Evolutionary conservation across 768 basidiomycete genomes (phyloP), one percentile per base, ranked within the genome.

Genomic region (Tulasnella calospora): DNA sequence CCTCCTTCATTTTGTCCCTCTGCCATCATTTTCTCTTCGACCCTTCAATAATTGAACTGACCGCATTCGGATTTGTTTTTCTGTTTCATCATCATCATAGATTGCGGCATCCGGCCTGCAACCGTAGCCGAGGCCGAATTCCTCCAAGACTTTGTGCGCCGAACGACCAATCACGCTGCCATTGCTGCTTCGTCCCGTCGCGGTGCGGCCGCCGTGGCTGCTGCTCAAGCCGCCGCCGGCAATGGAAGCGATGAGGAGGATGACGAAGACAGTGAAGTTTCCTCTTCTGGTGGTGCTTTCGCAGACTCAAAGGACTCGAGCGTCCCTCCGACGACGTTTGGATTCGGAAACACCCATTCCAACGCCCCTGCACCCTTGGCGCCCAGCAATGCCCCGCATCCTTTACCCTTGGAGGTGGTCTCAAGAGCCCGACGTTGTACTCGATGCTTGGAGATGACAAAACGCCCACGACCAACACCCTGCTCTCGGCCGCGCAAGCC

Each of bases 41-140:
- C 61, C 61, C 61, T 67, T 13, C 4, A 55, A 35, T 57, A 67
- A 69, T 36, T 36, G 17, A 10, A 40, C 70, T 69, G 27, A 44
- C 38, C 44, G n/a, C 35, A 15, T 73, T 73, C 57, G 27, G 21
- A 17, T 46, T 55, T 44, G n/a, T 44, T 36, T 36, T 76, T 76
- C 57, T 23, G 79, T 36, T 78, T 51, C 80, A 80, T 80, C 80
- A 80, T 80, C 80, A 83, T 81, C 73, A 81, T 85, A 93, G 94
- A 95, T 89, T 95, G 94, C 86, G 94, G 94, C 81, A 95, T 95
- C 82, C 91, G 94, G 82, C 94, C 94, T 76, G 92, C 93, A n/a
- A 95, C 93, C 41, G 90, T 93, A 80, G 90, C 93, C 47, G 94
- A 95, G 86, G 93, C 93, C 80, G 94, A 95, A 85, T 95, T 93